Conservation (phyloP, 495 filamentous ascomycete genomes). For the Massariosphaeria phaeospora region DNA sequence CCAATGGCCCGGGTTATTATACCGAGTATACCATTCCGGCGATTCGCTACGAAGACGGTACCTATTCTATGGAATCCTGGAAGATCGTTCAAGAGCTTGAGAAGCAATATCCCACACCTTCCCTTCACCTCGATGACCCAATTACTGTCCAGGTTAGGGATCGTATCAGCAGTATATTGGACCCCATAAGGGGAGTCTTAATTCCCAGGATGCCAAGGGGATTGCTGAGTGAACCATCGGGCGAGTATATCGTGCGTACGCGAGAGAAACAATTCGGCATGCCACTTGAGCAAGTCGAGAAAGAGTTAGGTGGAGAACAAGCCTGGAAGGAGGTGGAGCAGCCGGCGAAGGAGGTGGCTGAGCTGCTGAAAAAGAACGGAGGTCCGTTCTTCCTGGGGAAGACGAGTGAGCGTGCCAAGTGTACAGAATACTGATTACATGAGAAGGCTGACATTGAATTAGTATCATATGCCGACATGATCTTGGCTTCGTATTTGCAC, state of each 20-base stretch:
- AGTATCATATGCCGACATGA: conserved; percentile 41
- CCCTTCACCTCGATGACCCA: conserved; percentile 49
- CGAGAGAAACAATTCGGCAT: conserved; percentile 43
- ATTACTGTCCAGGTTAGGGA: conserved; percentile 37
- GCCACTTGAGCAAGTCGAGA: conserved; percentile 43
- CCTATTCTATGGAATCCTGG: conserved; percentile 53
- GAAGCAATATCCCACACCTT: conserved; percentile 48
- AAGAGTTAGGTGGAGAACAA: conserved; percentile 41
- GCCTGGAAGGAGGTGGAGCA: conserved; percentile 42
- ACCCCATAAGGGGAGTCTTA: conserved; percentile 32
- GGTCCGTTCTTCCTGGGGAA: conserved; percentile 49
- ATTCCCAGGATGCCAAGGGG: conserved; percentile 39
- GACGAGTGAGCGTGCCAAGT: conserved; percentile 26
- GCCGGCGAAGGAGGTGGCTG: conserved; percentile 42
- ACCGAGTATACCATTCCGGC: conserved; percentile 52
- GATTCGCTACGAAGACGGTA: conserved; percentile 48
- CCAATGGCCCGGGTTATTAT: conserved; percentile 23
- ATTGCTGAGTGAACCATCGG: conserved; percentile 42
- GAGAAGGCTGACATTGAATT: conserved; percentile 4
- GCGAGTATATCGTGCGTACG: conserved; percentile 46
- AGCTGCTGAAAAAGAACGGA: conserved; percentile 48
- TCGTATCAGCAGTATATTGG: conserved; percentile 20
- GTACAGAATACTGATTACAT: neutral
- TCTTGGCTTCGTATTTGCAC: conserved; percentile 38
- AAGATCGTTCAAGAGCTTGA: conserved; percentile 53